Percentiles rank a stretch among this genome's conserved stretches.
Conservation (phyloP, 257 asterid genomes). For the Scutellaria minor region DNA sequence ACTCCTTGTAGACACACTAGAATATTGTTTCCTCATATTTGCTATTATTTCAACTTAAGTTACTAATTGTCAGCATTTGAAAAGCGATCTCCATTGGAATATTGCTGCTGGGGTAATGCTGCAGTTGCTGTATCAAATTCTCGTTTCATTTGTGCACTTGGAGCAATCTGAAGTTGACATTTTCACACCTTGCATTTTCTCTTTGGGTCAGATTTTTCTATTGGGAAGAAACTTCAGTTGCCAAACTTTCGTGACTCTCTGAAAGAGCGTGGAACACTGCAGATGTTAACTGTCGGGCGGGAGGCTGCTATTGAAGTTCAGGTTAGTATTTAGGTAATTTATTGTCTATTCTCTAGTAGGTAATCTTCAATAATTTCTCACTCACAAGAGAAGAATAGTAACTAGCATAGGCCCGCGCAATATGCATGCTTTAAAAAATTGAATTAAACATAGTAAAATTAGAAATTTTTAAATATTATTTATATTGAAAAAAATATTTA, state of each 20-base stretch:
- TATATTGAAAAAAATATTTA: no score
- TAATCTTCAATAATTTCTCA: slow-evolving; percentile 22
- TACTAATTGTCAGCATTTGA: slow-evolving; percentile 96
- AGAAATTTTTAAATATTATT: no score
- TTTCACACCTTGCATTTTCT: slow-evolving; percentile 69
- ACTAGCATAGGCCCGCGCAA: no score
- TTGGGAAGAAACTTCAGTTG: slow-evolving; percentile 85
- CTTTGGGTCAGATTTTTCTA: slow-evolving; percentile 85
- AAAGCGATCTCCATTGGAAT: slow-evolving; percentile 90
- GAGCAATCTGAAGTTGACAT: slow-evolving; percentile 66
- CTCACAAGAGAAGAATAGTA: slow-evolving; percentile 21
- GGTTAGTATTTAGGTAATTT: slow-evolving; percentile 57
- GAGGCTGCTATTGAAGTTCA: slow-evolving; percentile 98
- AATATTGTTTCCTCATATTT: slow-evolving; percentile 38
- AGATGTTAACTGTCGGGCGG: slow-evolving; percentile 96
- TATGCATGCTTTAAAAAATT: no score
- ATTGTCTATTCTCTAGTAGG: slow-evolving; percentile 14
- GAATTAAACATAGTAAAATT: no score
- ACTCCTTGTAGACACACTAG: slow-evolving; percentile 41
- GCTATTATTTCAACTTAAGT: slow-evolving; percentile 73
- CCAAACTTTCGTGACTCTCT: slow-evolving; percentile 94
- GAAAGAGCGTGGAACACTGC: slow-evolving; percentile 86
- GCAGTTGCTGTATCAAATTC: slow-evolving; percentile 82
- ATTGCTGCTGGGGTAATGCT: slow-evolving; percentile 99
- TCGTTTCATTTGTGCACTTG: slow-evolving; percentile 71